Percentiles rank a stretch among this genome's conserved stretches.
Conservation (phyloP, 2,329 filamentous ascomycete species). For the Fusarium denticulatum region DNA sequence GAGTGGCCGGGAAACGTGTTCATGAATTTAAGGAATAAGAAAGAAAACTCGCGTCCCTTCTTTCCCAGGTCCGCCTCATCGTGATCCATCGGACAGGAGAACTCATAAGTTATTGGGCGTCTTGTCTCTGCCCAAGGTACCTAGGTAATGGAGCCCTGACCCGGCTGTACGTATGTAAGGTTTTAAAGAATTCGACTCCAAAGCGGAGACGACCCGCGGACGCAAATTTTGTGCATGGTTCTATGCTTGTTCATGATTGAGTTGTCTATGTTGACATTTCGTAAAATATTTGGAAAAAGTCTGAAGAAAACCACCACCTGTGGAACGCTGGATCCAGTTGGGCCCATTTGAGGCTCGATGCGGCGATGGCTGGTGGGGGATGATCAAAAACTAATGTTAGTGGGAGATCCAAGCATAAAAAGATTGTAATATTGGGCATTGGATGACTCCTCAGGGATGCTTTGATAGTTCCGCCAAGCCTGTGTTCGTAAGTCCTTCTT, state of each 20-base stretch:
- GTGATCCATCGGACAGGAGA: constrained; percentile 7
- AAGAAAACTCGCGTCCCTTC: constrained; percentile 13
- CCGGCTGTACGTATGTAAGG: constrained; percentile 4
- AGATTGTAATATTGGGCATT: not conserved
- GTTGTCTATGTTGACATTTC: constrained; percentile 6
- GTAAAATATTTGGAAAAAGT: constrained; percentile 12
- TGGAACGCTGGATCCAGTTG: constrained; percentile 21
- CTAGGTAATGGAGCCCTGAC: not conserved
- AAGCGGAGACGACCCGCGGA: constrained; percentile 22
- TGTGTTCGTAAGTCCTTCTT: not conserved
- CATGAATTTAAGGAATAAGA: constrained; percentile 10
- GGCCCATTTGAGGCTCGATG: constrained; percentile 20
- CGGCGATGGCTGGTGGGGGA: constrained; percentile 23
- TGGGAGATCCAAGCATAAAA: constrained; percentile 6
- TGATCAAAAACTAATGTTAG: constrained; percentile 15
- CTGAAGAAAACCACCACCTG: constrained; percentile 6
- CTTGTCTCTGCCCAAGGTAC: constrained; percentile 15
- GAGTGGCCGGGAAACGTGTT: constrained; percentile 23
- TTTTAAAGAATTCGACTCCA: constrained; percentile 11
- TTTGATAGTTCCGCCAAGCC: constrained; percentile 14
- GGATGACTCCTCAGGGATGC: not conserved
- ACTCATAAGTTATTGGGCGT: constrained; percentile 11
- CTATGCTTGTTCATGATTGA: constrained; percentile 31
- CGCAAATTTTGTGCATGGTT: constrained; percentile 30
- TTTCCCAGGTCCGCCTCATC: constrained; percentile 12